Evolutionary conservation across 169 alveolate species (phyloP).

Genomic region (Babesia bovis): DNA sequence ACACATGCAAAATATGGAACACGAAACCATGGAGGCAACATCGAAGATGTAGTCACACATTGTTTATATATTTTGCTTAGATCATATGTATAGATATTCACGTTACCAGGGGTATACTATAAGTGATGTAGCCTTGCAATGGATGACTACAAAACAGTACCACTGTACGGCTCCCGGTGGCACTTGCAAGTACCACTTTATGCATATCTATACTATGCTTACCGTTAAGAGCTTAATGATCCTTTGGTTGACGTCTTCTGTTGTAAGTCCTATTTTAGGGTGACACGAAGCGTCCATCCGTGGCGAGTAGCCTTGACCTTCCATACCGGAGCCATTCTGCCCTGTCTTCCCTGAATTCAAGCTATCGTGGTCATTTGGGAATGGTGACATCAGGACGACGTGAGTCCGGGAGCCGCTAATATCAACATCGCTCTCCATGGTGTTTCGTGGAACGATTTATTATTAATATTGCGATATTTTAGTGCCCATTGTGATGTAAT

Average conservation of each 20-base stretch:
- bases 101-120: too few species aligned
- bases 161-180: not conserved
- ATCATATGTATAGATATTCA: too few species aligned
- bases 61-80: slow-evolving; percentile 4
- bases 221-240: slow-evolving; percentile 51
- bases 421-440: not conserved
- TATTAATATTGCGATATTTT: not conserved
- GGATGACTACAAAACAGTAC: too few species aligned
- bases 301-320: not conserved
- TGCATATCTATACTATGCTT: not conserved
- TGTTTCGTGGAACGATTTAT: not conserved
- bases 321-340: not conserved
- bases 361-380: not conserved
- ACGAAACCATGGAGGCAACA: slow-evolving; percentile 15
- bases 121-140: too few species aligned
- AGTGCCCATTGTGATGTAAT: not conserved
- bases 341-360: not conserved
- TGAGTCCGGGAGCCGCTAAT: not conserved
- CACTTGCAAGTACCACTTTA: not conserved
- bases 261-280: slow-evolving; percentile 53
- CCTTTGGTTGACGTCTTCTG: slow-evolving; percentile 49
- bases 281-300: not conserved
- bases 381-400: not conserved
- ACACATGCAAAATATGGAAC: slow-evolving; percentile 23
- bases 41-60: slow-evolving; percentile 17